Percentiles rank a stretch among this genome's conserved stretches.
These are phyloP conservation scores for Backusella circina DNA, from an alignment of 192 early-diverging fungal genomes.

Conservation along the genomic window DNA sequence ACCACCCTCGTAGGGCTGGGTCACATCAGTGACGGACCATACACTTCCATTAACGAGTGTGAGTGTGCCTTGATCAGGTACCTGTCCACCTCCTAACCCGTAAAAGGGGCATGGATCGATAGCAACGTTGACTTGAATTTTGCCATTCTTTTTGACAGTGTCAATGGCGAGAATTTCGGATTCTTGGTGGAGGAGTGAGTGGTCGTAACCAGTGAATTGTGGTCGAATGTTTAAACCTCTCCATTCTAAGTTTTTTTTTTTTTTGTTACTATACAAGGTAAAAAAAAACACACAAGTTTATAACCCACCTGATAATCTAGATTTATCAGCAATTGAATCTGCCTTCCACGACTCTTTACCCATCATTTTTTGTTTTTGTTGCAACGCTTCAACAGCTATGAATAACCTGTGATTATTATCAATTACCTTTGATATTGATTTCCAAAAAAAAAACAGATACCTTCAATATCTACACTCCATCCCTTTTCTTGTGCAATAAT, in stretches of 20 bases:
- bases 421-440: neutral
- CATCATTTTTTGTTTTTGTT: slow-evolving; percentile 40
- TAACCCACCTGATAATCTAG: slow-evolving; percentile 23
- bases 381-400: slow-evolving; percentile 40
- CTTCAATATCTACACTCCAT: slow-evolving; percentile 50
- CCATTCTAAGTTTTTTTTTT: slow-evolving; percentile 27
- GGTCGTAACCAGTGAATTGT: slow-evolving; percentile 51
- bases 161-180: slow-evolving; percentile 33
- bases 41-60: slow-evolving; percentile 35
- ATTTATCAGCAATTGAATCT: slow-evolving; percentile 17
- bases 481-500: slow-evolving; percentile 54
- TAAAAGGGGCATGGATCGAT: slow-evolving; percentile 61
- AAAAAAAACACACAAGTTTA: neutral
- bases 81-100: slow-evolving; percentile 57
- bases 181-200: slow-evolving; percentile 36
- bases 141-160: slow-evolving; percentile 30
- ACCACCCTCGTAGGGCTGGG: slow-evolving; percentile 47
- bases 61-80: slow-evolving; percentile 42
- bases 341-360: slow-evolving; percentile 48
- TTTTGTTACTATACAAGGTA: neutral
- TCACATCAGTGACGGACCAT: slow-evolving; percentile 45
- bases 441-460: neutral
- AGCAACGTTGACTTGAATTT: slow-evolving; percentile 39
- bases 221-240: slow-evolving; percentile 27
- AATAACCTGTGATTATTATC: neutral